These are phyloP conservation scores for Pseudozyma hubeiensis DNA, from an alignment of 1,284 basidiomycete species.

Conservation along the genomic window DNA sequence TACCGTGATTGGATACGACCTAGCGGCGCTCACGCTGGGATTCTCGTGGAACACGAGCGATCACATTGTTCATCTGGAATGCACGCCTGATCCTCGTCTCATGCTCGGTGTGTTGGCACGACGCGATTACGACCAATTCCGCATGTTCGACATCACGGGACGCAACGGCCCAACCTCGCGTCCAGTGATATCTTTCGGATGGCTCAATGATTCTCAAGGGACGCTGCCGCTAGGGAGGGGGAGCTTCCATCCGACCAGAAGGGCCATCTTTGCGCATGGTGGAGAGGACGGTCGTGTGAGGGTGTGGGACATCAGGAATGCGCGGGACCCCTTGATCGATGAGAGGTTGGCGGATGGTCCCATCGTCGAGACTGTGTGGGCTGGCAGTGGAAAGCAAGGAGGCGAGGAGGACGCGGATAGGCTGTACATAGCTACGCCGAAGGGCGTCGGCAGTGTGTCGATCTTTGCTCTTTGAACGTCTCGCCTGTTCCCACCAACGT, in stretches of 20 bases:
- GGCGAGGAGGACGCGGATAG: constrained; percentile 6
- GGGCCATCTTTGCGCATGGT: constrained; percentile 41
- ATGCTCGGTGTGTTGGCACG: constrained; percentile 34
- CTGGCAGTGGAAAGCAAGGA: constrained; percentile 2
- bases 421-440: constrained; percentile 27
- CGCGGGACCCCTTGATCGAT: constrained; percentile 34
- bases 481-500: not conserved
- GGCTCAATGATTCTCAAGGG: constrained; percentile 40
- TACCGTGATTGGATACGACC: constrained; percentile 36
- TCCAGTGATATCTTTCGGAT: constrained; percentile 43
- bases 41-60: constrained; percentile 48
- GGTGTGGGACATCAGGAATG: constrained; percentile 47
- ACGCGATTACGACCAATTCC: constrained; percentile 48
- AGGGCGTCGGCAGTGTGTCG: constrained; percentile 22
- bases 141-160: constrained; percentile 46
- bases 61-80: constrained; percentile 40
- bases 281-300: constrained; percentile 39
- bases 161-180: constrained; percentile 33
- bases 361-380: constrained; percentile 41
- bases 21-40: constrained; percentile 24
- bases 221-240: constrained; percentile 32
- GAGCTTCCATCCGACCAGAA: constrained; percentile 31
- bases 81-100: constrained; percentile 41
- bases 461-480: constrained; percentile 2
- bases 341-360: constrained; percentile 33